Percentiles rank a stretch among this genome's conserved stretches.
These are phyloP conservation scores for Trametes cingulata DNA, from an alignment of 768 basidiomycete species.

Conservation along the genomic window DNA sequence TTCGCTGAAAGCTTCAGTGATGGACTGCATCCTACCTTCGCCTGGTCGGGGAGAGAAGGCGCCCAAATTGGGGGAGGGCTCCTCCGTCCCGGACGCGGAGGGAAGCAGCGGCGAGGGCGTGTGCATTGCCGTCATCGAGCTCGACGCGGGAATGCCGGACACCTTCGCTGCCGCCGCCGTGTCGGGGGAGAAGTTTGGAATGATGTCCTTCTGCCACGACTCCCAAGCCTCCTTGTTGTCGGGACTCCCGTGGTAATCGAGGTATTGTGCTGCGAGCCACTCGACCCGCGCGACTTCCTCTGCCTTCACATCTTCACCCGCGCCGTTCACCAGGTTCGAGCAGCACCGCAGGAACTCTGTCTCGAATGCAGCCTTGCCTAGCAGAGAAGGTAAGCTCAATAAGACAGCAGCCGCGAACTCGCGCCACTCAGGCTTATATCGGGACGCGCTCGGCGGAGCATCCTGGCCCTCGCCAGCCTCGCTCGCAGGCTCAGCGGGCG, in stretches of 20 bases:
- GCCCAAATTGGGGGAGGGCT: constrained; percentile 29
- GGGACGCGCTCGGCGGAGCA: constrained; percentile 14
- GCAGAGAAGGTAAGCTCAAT: constrained; percentile 58
- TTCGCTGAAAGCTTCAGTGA: constrained; percentile 28
- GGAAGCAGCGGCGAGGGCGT: constrained; percentile 45
- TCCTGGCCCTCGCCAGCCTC: constrained; percentile 5
- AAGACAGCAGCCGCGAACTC: constrained; percentile 63
- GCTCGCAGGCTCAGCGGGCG: neutral
- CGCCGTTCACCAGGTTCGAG: constrained; percentile 61
- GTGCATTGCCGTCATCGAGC: constrained; percentile 56
- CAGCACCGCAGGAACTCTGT: constrained; percentile 69
- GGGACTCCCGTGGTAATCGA: constrained; percentile 56
- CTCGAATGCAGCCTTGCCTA: constrained; percentile 61
- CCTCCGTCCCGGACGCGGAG: constrained; percentile 6
- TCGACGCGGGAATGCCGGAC: constrained; percentile 42
- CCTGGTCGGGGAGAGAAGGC: constrained; percentile 34
- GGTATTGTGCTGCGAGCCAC: constrained; percentile 70
- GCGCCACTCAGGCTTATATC: constrained; percentile 49
- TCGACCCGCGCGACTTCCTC: constrained; percentile 48
- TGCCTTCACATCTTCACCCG: constrained; percentile 40
- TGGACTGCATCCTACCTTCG: constrained; percentile 30
- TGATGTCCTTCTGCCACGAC: constrained; percentile 51
- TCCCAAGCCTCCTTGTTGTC: constrained; percentile 57
- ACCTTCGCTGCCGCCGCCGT: constrained; percentile 7
- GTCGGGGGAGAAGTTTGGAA: constrained; percentile 43